phyloP scores from a whole-genome alignment of 768 basidiomycete species.

The Trametes coccinea region DNA sequence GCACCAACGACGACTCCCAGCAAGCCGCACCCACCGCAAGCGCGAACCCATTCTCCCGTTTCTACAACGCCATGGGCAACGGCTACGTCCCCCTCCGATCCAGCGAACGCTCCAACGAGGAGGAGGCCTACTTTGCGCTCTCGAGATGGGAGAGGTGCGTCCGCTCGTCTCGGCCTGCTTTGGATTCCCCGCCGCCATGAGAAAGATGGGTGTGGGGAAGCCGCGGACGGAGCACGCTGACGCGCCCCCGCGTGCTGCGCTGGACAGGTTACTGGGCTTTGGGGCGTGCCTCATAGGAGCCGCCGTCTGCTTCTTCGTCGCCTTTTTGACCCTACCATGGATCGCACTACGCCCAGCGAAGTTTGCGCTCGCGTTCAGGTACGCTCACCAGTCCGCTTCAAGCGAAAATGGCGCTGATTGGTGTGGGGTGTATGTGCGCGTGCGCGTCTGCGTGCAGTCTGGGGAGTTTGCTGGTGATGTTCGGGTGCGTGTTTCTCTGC shows the following conservation, averaged over 20 bases:
- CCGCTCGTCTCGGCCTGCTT: constrained; percentile 54
- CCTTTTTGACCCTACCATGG: constrained; percentile 80
- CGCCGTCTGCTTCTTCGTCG: constrained; percentile 89
- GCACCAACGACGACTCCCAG: constrained; percentile 70
- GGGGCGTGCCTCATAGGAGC: constrained; percentile 87
- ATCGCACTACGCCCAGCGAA: constrained; percentile 79
- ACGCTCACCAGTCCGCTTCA: constrained; percentile 9
- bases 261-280: constrained; percentile 80
- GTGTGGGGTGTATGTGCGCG: neutral
- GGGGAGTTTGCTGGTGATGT: constrained; percentile 93
- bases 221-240: neutral
- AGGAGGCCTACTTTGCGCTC: constrained; percentile 92
- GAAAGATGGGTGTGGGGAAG: constrained; percentile 42
- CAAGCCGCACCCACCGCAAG: constrained; percentile 35
- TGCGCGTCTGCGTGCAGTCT: constrained; percentile 46
- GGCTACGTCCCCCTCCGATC: constrained; percentile 89
- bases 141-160: constrained; percentile 90
- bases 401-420: neutral
- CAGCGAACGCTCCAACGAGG: constrained; percentile 83
- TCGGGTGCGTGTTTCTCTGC: constrained; percentile 58
- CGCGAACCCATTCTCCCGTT: constrained; percentile 62
- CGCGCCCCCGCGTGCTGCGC: neutral
- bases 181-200: constrained; percentile 72
- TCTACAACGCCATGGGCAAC: constrained; percentile 83
- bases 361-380: constrained; percentile 90